These are phyloP conservation scores for Aspergillus baeticus DNA, from an alignment of 495 filamentous ascomycete species.

Conservation along the genomic window DNA sequence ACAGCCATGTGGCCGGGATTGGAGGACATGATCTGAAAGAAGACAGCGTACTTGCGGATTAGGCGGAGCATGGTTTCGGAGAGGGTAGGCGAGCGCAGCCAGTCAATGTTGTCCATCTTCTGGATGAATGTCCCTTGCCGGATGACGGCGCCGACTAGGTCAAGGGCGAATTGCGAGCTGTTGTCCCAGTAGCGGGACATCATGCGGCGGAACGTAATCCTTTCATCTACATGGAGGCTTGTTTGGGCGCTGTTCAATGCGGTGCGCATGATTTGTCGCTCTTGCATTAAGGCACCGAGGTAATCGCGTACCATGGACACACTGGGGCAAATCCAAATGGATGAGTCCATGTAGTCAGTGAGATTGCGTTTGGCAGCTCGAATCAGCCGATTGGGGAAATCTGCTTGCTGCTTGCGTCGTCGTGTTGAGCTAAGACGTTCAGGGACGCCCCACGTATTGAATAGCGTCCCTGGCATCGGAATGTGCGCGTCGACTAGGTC, in stretches of 20 bases:
- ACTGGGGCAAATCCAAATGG: constrained; percentile 6
- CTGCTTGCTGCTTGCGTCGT: constrained; percentile 18
- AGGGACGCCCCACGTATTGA: constrained; percentile 36
- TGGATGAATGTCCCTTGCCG: constrained; percentile 77
- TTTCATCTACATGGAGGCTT: constrained; percentile 28
- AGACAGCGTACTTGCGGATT: constrained; percentile 67
- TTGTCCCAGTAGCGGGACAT: constrained; percentile 83
- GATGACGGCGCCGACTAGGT: constrained; percentile 76
- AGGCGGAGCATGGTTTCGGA: constrained; percentile 64
- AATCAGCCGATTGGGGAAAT: constrained; percentile 62
- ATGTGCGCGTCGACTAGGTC: constrained; percentile 35
- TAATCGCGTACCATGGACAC: constrained; percentile 19
- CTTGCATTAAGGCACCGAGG: constrained; percentile 14
- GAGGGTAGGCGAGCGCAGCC: constrained; percentile 68
- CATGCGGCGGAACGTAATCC: constrained; percentile 64
- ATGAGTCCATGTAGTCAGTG: constrained; percentile 18
- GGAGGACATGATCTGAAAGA: constrained; percentile 61
- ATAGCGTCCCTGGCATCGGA: constrained; percentile 67
- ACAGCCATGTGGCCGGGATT: constrained; percentile 60
- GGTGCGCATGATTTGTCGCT: constrained; percentile 20
- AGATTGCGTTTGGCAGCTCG: constrained; percentile 37
- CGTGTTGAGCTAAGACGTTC: not conserved
- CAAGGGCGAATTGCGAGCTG: constrained; percentile 64
- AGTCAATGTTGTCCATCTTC: constrained; percentile 79
- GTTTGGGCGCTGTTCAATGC: not conserved